A percentile compares a stretch with the other conserved stretches of the same genome.
phyloP scores from a whole-genome alignment of 257 asterid genomes.

The Jaltomata sinuosa region DNA sequence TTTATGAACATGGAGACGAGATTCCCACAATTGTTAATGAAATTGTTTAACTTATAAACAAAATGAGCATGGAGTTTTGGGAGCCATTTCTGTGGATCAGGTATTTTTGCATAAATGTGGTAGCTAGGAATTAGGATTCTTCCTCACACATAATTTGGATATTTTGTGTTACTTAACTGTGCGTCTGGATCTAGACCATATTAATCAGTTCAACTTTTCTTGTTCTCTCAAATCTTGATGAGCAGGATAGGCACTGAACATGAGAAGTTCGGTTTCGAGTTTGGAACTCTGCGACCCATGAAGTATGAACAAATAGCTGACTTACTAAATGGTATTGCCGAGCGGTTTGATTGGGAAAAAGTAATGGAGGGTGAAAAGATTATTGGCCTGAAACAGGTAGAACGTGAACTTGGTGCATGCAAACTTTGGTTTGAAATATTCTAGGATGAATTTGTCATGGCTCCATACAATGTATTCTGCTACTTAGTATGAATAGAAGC shows the following conservation, averaged over 20 bases:
- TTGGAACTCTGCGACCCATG: conserved; percentile 69
- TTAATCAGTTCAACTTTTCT: not conserved
- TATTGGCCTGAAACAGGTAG: conserved; percentile 93
- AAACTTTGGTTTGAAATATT: not conserved
- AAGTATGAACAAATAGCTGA: conserved; percentile 85
- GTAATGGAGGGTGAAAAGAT: conserved; percentile 84
- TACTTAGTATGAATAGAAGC: not conserved
- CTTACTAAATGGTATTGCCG: conserved; percentile 74
- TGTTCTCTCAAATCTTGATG: conserved; percentile 2
- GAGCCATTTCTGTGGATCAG: not conserved
- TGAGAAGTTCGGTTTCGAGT: conserved; percentile 92
- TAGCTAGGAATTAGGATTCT: not conserved
- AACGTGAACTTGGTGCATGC: not conserved
- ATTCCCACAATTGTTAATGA: too few species aligned
- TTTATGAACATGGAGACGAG: not conserved
- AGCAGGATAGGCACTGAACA: conserved; percentile 98
- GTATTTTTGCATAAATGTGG: not conserved
- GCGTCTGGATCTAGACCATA: not conserved
- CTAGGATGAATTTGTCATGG: not conserved
- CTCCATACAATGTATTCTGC: not conserved
- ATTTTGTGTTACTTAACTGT: not conserved
- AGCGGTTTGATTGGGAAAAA: conserved; percentile 99
- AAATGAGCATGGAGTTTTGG: not conserved
- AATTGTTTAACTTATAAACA: too few species aligned
- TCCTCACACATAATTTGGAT: not conserved